Base-by-base conservation (phyloP, 768 basidiomycete genomes). In the Paxillus rubicundulus region DNA sequence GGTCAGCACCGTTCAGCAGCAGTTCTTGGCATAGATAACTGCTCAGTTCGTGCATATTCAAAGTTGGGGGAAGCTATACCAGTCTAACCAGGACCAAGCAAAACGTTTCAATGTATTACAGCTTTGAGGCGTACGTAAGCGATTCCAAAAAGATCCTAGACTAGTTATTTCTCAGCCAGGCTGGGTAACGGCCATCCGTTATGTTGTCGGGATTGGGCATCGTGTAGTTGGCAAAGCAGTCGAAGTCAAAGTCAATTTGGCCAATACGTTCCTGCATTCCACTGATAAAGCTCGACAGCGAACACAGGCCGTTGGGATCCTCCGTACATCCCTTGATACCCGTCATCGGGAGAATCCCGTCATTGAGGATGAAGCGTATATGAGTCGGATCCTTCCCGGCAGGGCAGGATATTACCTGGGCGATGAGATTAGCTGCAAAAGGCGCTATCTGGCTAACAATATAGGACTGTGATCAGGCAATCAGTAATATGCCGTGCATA, bases 311-410 rank as follows among this genome's bases (percentile, higher is more conserved):
- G 17, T 78, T 68, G 32, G 68, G 64, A 59, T 77, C 65, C 13
- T 64, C 58, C 9, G 45, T 37, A 64, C 80, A 81, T 9, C 75
- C 76, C 1, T 65, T 53, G 43, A 80, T 64, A 14, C 74, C 71
- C 2, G 74, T 76, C 12, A 80, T 64, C 9, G 79, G 79, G 1
- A 79, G 65, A 4, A 75, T 70, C 2, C 68, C 79, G 58, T 82
- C 80, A 59, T 82, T 82, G 21, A 79, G 65, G 42, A 79, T 68
- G 63, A 75, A 72, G 16, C 78, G 66, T 52, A 79, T 73, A 49
- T 72, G 61, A 13, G 69, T 64, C 5, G 65, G 58, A 3, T 61
- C 50, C 38, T 55, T 45, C 7, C 51, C 49, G 40, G 61, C 65
- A 30, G 69, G 64, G 59, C 77, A 80, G 10, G 68, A 64, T 34